These are phyloP conservation scores for Noccaea bulbosa DNA, from an alignment of 345 rosid genomes.

Conservation along the genomic window DNA sequence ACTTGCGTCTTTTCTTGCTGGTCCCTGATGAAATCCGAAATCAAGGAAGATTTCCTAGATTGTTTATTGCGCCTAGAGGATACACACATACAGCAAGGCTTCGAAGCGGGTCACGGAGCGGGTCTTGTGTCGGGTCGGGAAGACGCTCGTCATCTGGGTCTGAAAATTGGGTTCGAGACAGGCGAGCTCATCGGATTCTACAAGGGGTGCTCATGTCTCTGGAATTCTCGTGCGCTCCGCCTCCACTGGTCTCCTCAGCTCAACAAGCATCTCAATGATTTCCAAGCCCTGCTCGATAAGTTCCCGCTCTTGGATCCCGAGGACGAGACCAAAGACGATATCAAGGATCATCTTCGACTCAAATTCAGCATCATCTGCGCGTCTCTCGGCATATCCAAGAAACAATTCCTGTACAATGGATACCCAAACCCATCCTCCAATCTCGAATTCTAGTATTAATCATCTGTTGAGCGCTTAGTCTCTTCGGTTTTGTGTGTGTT, in stretches of 20 bases:
- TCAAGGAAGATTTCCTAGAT: conserved; percentile 57
- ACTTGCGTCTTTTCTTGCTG: too few species aligned
- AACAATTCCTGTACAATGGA: conserved; percentile 65
- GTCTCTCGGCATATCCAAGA: conserved; percentile 55
- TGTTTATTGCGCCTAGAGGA: conserved; percentile 62
- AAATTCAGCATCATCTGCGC: conserved; percentile 72
- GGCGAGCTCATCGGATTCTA: conserved; percentile 88
- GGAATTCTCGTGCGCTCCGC: conserved; percentile 64
- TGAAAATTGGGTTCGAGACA: conserved; percentile 68
- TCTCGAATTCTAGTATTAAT: conserved; percentile 56
- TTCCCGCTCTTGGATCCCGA: conserved; percentile 69
- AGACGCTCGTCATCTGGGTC: conserved; percentile 55
- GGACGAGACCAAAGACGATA: conserved; percentile 63
- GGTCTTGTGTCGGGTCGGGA: conserved; percentile 63
- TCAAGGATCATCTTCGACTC: conserved; percentile 60
- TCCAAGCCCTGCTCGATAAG: conserved; percentile 60
- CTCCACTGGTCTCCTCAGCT: conserved; percentile 59
- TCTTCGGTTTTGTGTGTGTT: conserved; percentile 23
- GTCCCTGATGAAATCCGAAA: neutral
- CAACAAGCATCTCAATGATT: conserved; percentile 59
- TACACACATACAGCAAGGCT: conserved; percentile 65
- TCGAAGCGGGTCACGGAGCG: conserved; percentile 53
- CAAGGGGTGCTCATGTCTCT: conserved; percentile 70
- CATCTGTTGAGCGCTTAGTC: conserved; percentile 28
- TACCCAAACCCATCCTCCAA: conserved; percentile 57